Base-by-base conservation (phyloP, 306 rosid species). In the Lathyrus aphaca region DNA sequence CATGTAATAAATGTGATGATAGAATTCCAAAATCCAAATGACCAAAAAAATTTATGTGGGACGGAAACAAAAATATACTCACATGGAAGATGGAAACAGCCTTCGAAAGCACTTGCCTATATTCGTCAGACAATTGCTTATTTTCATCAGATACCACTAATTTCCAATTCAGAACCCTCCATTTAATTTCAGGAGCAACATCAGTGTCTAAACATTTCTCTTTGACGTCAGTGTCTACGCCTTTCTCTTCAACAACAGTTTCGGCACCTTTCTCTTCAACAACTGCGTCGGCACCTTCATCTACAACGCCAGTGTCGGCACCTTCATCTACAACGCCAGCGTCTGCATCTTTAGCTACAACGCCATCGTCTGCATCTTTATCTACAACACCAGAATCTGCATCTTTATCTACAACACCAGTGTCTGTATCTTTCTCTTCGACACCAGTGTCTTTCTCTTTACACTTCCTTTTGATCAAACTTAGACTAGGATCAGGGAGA, bases 111-210 rank as follows among this genome's bases (percentile, higher is more conserved):
- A 89, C 74, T 17, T 69, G 78, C 63, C 82, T 84, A 23, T 76
- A 82, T 57, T 87, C 95, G 71, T 68, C 78, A 46, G 85, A 75
- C 63, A 89, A 72, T 15, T 69, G 75, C 56, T 80, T 84, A 23
- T 77, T 83, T 61, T 87, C 92, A 73, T 69, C 80, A 45, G 85
- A 75, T 48, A 83, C 59, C 11, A 83, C 82, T 68, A 82, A 72
- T 38, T 87, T 91, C 92, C 97, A 86, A 55, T 86, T 89, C 30
- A 95, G 85, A 77, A 95, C 81, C 79, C 96, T 88, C 99, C 99
- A 95, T 69, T 86, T 87, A 72, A 95, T 56, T 58, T 87, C 87
- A 63, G 82, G 80, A 54, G 30, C 77, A 48, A 6, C 77, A 13
- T 10, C 44, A 32, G 44, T 9, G 44, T 27, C 40, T 56, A 30